phyloP scores from a whole-genome alignment of 345 rosid species.

The Kernera saxatilis region DNA sequence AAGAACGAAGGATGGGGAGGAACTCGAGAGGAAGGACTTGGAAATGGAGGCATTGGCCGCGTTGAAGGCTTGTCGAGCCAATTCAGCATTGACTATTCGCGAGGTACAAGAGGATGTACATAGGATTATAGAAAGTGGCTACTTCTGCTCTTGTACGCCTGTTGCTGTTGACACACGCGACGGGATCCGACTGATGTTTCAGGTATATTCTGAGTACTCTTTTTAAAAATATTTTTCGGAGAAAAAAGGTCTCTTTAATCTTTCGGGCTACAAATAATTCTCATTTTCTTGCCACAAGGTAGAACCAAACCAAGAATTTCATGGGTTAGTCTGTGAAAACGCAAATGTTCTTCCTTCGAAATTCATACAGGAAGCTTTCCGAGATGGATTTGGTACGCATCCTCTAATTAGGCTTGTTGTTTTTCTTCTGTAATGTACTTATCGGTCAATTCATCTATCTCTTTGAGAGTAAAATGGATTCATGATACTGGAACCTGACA shows the following conservation, averaged over 20 bases:
- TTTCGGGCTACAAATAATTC: conserved; percentile 13
- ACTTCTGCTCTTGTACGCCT: conserved; percentile 83
- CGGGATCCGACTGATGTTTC: conserved; percentile 84
- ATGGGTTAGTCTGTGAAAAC: conserved; percentile 85
- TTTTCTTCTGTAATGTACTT: background rate
- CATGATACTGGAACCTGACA: background rate
- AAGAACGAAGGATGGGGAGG: conserved; percentile 90
- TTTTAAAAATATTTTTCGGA: background rate
- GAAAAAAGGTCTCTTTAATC: background rate
- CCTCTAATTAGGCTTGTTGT: background rate
- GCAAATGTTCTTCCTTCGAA: conserved; percentile 93
- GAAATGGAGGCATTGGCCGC: conserved; percentile 82
- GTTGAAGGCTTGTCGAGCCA: conserved; percentile 73
- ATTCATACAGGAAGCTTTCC: conserved; percentile 73
- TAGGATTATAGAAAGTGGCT: conserved; percentile 81
- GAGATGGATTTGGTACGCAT: conserved; percentile 63
- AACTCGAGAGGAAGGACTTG: conserved; percentile 85
- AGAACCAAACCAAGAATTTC: conserved; percentile 95
- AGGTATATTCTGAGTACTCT: conserved; percentile 38
- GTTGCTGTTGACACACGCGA: conserved; percentile 91
- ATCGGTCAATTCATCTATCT: background rate
- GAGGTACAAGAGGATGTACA: conserved; percentile 97
- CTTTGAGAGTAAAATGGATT: background rate
- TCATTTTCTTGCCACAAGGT: conserved; percentile 70
- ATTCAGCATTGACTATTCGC: conserved; percentile 73